Evolutionary conservation across 2,329 filamentous ascomycete genomes (phyloP), one percentile per base, ranked within the genome.

Genomic region (Talaromyces sp.): DNA sequence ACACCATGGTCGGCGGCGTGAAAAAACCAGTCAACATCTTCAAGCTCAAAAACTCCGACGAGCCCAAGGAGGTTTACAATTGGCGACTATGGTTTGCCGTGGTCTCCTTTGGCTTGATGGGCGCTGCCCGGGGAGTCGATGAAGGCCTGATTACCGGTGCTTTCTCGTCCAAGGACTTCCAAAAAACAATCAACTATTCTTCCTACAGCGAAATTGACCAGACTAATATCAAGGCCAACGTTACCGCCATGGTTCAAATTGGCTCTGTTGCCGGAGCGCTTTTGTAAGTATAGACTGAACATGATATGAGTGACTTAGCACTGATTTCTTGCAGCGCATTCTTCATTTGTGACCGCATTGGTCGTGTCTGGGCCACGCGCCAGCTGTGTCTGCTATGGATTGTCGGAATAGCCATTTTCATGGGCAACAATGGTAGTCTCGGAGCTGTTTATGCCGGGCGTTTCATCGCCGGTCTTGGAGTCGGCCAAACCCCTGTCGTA

Each of bases 171-270:
- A 79, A 82, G 65, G 80, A 87, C 57, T 91, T 91, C 72, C 82
- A 87, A 66, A 66, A 73, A 0, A 80, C 80, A 36, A 88, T 90
- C 70, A 69, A 85, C 66, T 85, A 87, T 64, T 75, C 79, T 5
- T 77, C 79, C 1, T 86, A 87, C 68, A 78, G 75, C 53, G 68
- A 74, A 0, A 77, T 81, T 4, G 81, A 85, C 54, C 79, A 83
- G 70, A 87, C 88, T 64, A 87, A 90, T 72, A 87, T 89, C 76
- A 87, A 89, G 75, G 87, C 84, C 67, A 93, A 93, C 73, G 89
- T 93, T 60, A 89, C 89, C 1, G 85, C 88, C 55, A 93, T 93
- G 90, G 90, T 93, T 0, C 90, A 92, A 75, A 86, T 92, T 68
- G 90, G 90, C 28, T 89, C 85, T 28, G 89, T 93, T 33, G 86